Evolutionary conservation across 345 rosid genomes (phyloP).

Genomic region (Hibiscus mutabilis): DNA sequence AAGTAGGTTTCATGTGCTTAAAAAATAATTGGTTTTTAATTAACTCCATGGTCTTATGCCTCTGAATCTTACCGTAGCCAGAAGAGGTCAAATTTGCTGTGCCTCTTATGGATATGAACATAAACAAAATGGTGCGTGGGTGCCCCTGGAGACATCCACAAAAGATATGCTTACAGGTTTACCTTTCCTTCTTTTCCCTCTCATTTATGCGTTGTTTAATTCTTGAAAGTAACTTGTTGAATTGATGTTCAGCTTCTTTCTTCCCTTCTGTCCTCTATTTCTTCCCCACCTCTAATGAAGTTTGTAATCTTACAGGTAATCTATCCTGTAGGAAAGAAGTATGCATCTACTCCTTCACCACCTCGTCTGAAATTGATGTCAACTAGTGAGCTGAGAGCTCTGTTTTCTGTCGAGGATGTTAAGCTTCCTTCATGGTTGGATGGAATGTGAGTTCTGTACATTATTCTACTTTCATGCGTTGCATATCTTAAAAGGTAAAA

Average conservation of each 20-base stretch:
- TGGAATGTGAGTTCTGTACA: constrained; percentile 60
- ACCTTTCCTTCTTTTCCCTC: constrained; percentile 10
- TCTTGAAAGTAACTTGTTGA: neutral
- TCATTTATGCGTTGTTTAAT: neutral
- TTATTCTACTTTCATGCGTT: constrained; percentile 13
- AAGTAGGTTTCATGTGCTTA: neutral
- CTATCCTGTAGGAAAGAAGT: constrained; percentile 73
- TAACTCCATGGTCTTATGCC: constrained; percentile 39
- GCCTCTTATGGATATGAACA: constrained; percentile 67
- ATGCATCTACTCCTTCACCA: constrained; percentile 56
- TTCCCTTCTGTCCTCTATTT: neutral
- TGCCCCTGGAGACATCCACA: constrained; percentile 88
- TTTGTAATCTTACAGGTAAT: constrained; percentile 46
- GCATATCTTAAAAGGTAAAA: neutral
- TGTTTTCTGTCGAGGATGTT: constrained; percentile 76
- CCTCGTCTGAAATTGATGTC: constrained; percentile 79
- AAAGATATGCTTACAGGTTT: constrained; percentile 87
- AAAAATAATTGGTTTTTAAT: constrained; percentile 9
- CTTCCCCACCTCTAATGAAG: constrained; percentile 1
- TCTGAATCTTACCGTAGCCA: constrained; percentile 66
- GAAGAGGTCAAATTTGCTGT: constrained; percentile 92
- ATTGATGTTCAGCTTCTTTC: neutral
- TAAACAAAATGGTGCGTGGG: constrained; percentile 70
- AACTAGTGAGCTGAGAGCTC: constrained; percentile 53
- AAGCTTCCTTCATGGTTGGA: constrained; percentile 86